Evolutionary conservation across 805 yeast species (phyloP).

Genomic region (Teunomyces stri): DNA sequence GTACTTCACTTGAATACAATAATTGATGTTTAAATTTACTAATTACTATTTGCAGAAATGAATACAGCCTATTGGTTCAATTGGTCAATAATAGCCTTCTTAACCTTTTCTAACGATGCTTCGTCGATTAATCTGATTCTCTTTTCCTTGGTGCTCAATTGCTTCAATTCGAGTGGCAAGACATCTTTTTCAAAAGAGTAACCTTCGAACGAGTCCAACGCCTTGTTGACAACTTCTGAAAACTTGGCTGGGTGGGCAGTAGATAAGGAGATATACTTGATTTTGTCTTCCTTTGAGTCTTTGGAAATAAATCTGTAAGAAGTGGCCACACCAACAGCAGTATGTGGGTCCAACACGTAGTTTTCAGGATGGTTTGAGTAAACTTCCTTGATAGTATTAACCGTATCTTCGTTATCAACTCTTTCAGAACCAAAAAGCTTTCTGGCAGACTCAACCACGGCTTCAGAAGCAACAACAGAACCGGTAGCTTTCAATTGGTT

Average conservation of each 20-base stretch:
- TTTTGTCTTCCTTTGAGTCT: slow-evolving; percentile 38
- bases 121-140: slow-evolving; percentile 69
- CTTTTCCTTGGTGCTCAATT: slow-evolving; percentile 66
- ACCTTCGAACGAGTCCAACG: slow-evolving; percentile 61
- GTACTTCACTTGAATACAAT: slow-evolving; percentile 2
- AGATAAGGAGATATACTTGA: slow-evolving; percentile 71
- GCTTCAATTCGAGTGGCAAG: slow-evolving; percentile 81
- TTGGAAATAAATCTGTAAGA: slow-evolving; percentile 58
- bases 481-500: slow-evolving; percentile 70
- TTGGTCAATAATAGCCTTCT: slow-evolving; percentile 71
- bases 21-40: slow-evolving; percentile 1
- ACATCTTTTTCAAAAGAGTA: slow-evolving; percentile 88
- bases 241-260: slow-evolving; percentile 99
- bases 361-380: slow-evolving; percentile 59
- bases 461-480: slow-evolving; percentile 65
- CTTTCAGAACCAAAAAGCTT: slow-evolving; percentile 73
- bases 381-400: slow-evolving; percentile 68
- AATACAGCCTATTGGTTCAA: slow-evolving; percentile 25
- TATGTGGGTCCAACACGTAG: slow-evolving; percentile 93
- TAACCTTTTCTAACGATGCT: slow-evolving; percentile 72
- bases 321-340: slow-evolving; percentile 91
- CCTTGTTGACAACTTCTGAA: slow-evolving; percentile 89
- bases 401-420: slow-evolving; percentile 75
- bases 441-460: slow-evolving; percentile 64
- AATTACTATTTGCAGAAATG: background rate